Base-by-base conservation (phyloP, 345 rosid species). In the Camelina hispida region DNA sequence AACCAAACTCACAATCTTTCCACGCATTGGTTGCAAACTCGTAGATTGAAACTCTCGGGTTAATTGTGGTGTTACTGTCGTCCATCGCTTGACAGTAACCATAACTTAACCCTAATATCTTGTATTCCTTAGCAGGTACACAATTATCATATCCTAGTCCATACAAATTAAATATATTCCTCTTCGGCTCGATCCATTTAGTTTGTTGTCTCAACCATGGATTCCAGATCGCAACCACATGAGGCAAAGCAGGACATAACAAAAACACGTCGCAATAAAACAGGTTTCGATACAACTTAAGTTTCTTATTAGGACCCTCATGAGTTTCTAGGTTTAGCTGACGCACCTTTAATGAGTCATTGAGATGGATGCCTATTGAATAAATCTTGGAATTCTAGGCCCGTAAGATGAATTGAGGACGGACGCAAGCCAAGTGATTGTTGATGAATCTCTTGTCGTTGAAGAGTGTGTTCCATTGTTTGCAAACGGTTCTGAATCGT, bases 21-120 rank as follows among this genome's bases (percentile, higher is more conserved):
- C 68, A 62, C 37, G 4, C 7, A 23, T 22, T 62, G 18, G 68
- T 42, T 43, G 53, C 68, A 62, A 62, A 62, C 20, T 62, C 38
- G 5, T 43, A 62, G 14, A 62, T 4, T 15, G 20, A 23, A 62
- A 15, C 53, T 15, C 53, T 62, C 20, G 37, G 9, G 13, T 1
- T 4, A 25, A 25, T 25, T 25, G 3, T 25, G 4, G 4, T 25
- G 28, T 25, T 0, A 25, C 28, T 25, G 28, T 4, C 28, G 4
- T 25, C 28, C 28, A 25, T 25, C 28, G 3, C 28, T 25, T 25
- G 4, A 25, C 28, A 3, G 28, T 0, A 25, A 62, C 50, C 14
- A 42, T 13, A 62, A n/a, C 30, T 15, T 43, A 23, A 23, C 20
- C 52, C 52, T 25, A 62, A 12, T 12, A 62, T 62, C 68, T 62